phyloP scores from a whole-genome alignment of 2,329 filamentous ascomycete genomes.

The Grosmannia clavigera region DNA sequence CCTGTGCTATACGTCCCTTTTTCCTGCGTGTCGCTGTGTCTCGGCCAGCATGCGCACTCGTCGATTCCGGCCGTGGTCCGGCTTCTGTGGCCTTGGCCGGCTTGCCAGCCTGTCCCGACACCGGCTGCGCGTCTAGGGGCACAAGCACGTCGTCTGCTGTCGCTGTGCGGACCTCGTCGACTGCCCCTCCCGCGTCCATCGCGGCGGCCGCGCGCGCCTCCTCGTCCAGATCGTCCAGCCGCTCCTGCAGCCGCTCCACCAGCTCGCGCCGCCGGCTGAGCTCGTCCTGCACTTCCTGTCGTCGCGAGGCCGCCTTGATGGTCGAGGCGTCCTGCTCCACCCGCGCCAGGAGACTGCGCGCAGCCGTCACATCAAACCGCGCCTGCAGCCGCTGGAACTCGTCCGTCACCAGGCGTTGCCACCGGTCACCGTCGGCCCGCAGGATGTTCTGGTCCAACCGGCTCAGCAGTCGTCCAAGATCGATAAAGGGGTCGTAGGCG shows the following conservation, averaged over 20 bases:
- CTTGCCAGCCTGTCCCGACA: background rate
- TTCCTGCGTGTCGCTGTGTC: background rate
- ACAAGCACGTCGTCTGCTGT: constrained; percentile 35
- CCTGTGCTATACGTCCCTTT: constrained; percentile 1
- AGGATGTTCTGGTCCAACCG: constrained; percentile 56
- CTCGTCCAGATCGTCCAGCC: constrained; percentile 56
- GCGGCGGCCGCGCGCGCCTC: constrained; percentile 26
- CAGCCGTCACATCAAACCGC: constrained; percentile 57
- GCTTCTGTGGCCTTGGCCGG: background rate
- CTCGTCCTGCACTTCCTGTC: constrained; percentile 49
- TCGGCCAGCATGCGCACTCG: constrained; percentile 25
- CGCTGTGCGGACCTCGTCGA: constrained; percentile 21
- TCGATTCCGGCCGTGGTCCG: constrained; percentile 17
- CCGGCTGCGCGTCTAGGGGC: constrained; percentile 20
- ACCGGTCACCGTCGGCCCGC: constrained; percentile 45
- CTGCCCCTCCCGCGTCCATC: constrained; percentile 22
- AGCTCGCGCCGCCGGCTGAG: constrained; percentile 52
- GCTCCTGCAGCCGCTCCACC: constrained; percentile 52
- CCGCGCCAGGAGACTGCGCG: constrained; percentile 53
- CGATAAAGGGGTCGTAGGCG: constrained; percentile 25
- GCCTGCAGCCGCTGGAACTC: constrained; percentile 54
- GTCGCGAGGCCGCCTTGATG: constrained; percentile 37
- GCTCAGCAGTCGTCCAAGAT: constrained; percentile 52
- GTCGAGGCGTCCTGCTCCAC: constrained; percentile 56
- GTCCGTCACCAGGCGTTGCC: constrained; percentile 43